Conservation (phyloP, 2,329 filamentous ascomycete species). For the Fusarium siculi region DNA sequence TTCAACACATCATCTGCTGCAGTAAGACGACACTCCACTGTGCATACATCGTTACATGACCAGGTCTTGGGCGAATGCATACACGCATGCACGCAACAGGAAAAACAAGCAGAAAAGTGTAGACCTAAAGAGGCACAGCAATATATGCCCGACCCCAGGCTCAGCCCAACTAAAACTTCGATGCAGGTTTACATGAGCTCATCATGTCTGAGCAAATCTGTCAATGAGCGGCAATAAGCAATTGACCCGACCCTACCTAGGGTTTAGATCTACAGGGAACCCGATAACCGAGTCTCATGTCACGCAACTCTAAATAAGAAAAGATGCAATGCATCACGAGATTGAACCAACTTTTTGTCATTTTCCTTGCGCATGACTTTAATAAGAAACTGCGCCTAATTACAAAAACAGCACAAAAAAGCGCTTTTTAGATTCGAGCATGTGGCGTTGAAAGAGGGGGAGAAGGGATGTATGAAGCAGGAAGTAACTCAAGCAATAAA, state of each 20-base stretch:
- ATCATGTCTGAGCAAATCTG: conserved; percentile 11
- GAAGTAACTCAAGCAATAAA: conserved; percentile 11
- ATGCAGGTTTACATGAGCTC: conserved; percentile 1
- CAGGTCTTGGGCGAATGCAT: conserved; percentile 17
- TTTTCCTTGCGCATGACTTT: conserved; percentile 37
- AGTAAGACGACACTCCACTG: conserved; percentile 31
- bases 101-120: conserved; percentile 24
- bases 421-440: conserved; percentile 44
- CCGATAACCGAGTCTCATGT: conserved; percentile 33
- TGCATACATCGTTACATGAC: not conserved
- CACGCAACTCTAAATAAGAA: conserved; percentile 7
- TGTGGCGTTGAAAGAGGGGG: conserved; percentile 10
- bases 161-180: conserved; percentile 33
- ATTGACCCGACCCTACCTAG: not conserved
- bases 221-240: conserved; percentile 23
- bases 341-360: conserved; percentile 42
- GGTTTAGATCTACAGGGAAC: conserved; percentile 20
- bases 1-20: conserved; percentile 34
- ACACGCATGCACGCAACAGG: conserved; percentile 27
- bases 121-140: conserved; percentile 9
- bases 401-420: conserved; percentile 43
- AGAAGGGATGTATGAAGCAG: not conserved
- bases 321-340: conserved; percentile 13
- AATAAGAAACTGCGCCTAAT: conserved; percentile 40
- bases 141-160: conserved; percentile 39